Base-by-base conservation (phyloP, 345 rosid genomes). In the Sisymbrium altissimum region DNA sequence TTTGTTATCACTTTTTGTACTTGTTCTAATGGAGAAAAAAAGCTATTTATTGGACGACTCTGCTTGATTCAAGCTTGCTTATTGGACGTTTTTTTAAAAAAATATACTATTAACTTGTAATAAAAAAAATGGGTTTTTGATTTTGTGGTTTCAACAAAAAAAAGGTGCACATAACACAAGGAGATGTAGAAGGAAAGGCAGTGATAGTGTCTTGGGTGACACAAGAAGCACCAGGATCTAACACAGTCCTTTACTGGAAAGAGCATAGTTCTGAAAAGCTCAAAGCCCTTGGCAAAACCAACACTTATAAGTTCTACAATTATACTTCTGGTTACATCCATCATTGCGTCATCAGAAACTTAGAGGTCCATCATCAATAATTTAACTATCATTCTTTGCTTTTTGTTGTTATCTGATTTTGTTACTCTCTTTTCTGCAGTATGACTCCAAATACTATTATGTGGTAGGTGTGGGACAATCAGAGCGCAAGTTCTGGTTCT, bases 161-260 rank as follows among this genome's bases (percentile, higher is more conserved):
- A 54, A 65, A 78, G 81, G 96, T 93, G 45, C 96, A 94, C 71
- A 82, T 94, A 83, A 94, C 97, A 63, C 98, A 89, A 88, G 98
- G 97, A 67, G 96, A 94, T 83, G 85, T 72, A 25, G 90, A 74
- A 36, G 98, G 97, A 4, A 87, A 80, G 70, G 95, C 84, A 65
- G 83, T 94, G 81, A 91, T 89, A 66, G 83, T 91, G 43, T 94
- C 98, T 52, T 94, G 98, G 98, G 93, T 94, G 71, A 94, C 97
- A 18, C 66, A 57, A 73, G 84, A 84, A 55, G 88, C 86, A 39
- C 79, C 87, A 13, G 91, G 93, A 53, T 84, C 96, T n/a, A 83
- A 68, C 46, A 60, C 11, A 15, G 95, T 94, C 59, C 7, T 76
- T 74, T 94, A 91, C 60, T 94, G 98, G 98, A 80, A 80, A 38